Base-by-base conservation (phyloP, 352 stramenopile species). In the Globisporangium megalacanthum region DNA sequence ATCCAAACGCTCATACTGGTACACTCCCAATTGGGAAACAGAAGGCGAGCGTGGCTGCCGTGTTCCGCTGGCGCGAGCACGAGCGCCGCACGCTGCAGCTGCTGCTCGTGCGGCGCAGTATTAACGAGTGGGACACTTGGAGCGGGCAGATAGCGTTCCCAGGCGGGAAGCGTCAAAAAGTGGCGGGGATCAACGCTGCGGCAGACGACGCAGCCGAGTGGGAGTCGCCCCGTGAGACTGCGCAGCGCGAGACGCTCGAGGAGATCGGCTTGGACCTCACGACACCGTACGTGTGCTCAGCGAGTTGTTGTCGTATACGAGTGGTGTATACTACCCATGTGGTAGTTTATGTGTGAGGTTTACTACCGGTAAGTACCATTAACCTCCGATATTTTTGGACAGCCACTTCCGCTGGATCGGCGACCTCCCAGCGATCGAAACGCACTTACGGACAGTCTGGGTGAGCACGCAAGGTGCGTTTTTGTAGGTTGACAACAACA, bases 121-220 rank as follows among this genome's bases (percentile, higher is more conserved):
- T 90, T 54, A 94, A 91, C 53, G 68, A 86, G 42, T 70, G 74
- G 36, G 85, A 94, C 62, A 73, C 73, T 37, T 94, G 85, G 85
- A 94, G 85, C 48, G 83, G 85, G 0, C 85, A 94, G 49, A 66
- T 94, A 15, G 85, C 85, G 17, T 92, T 94, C 56, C 85, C 84
- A 1, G 83, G 85, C 17, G 85, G 85, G 20, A 78, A 71, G 8
- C 72, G 79, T 6, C 75, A 92, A 68, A 82, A 87, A 53, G 31
- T 29, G 46, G 66, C 56, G 19, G 53, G 60, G 36, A 56, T 75
- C 25, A 64, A 50, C 3, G 60, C 70, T 15, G 14, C 10, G 6
- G 48, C 19, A 33, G 44, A 41, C 15, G 73, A 76, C 39, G 73
- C 67, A 65, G 69, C 68, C 53, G 58, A 81, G 13, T 89, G 81